Evolutionary conservation across 257 asterid species (phyloP), one percentile per base, ranked within the genome.

Genomic region (Marsdenia floribunda): DNA sequence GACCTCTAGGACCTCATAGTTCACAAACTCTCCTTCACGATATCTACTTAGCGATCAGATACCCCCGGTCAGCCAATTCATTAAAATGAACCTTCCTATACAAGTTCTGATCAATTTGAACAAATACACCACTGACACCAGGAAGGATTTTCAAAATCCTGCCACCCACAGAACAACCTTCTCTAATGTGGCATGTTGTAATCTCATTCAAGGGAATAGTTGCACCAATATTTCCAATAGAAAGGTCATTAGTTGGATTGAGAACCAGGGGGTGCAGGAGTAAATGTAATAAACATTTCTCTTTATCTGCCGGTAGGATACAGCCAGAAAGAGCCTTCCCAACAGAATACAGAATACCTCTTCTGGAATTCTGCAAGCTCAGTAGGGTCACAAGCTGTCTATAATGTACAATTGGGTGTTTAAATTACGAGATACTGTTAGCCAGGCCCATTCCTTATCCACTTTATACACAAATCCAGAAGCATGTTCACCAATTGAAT

Each of bases 31-130:
- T 37, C 96, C 97, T 75, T 87, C 92, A 6, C 75, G 90, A 85
- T 92, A 95, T 75, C 87, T 89, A 79, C 85, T 78, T 68, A 95
- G 86, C 98, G 99, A 77, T 92, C 82, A 57, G 91, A 50, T 71
- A 81, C 89, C 90, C 93, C 88, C 16, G 67, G 67, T 86, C 87
- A 0, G 86, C 67, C 85, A 95, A 83, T 76, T 95, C 99, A 79
- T 96, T 87, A 83, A 82, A 95, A 86, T 95, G 98, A 82, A 92
- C 99, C 83, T 87, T 95, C 38, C 99, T 98, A 73, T 86, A 88
- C 47, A 83, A 88, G 82, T 81, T 85, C 57, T 73, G 88, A 78
- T 87, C 91, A 76, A 95, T 78, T 85, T 90, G 97, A 84, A 92
- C 91, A 75, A 86, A 79, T 83, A 92, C 71, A 50, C 98, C 98